Evolutionary conservation across 148 eudicot genomes (phyloP).

Genomic region (Rhododendron simsii): DNA sequence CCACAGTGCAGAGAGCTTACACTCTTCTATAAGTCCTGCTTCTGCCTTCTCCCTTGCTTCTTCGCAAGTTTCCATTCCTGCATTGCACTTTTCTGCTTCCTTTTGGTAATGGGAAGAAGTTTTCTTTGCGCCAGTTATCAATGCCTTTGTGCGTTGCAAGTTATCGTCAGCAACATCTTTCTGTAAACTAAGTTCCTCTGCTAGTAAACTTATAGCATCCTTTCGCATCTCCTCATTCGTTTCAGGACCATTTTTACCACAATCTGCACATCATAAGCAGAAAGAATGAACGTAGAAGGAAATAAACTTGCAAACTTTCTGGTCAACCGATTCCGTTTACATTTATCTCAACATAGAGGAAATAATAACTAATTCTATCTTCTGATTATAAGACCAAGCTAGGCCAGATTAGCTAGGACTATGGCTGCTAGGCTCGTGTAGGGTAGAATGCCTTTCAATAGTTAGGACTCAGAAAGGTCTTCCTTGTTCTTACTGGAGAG

Average conservation of each 20-base stretch:
- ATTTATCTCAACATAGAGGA: not conserved
- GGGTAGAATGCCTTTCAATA: not conserved
- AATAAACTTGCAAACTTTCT: not conserved
- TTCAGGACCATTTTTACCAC: not conserved
- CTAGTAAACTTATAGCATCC: conserved; percentile 11
- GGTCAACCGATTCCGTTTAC: not conserved
- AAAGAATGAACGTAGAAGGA: not conserved
- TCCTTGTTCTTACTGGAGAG: not conserved
- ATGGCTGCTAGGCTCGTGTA: not conserved
- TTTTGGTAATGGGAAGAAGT: conserved; percentile 43
- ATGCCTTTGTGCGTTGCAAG: conserved; percentile 26
- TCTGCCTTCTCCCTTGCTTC: conserved; percentile 52
- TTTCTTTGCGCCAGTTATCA: conserved; percentile 42
- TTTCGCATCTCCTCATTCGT: not conserved
- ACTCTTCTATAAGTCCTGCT: conserved; percentile 25
- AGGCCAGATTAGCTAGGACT: not conserved
- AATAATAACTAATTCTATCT: not conserved
- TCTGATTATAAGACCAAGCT: not conserved
- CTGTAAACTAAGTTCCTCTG: conserved; percentile 33
- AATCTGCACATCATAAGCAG: not conserved
- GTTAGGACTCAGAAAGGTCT: not conserved
- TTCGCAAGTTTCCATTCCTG: conserved; percentile 52
- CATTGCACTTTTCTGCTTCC: conserved; percentile 49
- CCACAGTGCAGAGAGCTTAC: conserved; percentile 29
- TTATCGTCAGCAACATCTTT: conserved; percentile 27